Evolutionary conservation across 2,329 filamentous ascomycete genomes (phyloP), one percentile per base, ranked within the genome.

Genomic region (Arthrobotrys pseudoclavata): DNA sequence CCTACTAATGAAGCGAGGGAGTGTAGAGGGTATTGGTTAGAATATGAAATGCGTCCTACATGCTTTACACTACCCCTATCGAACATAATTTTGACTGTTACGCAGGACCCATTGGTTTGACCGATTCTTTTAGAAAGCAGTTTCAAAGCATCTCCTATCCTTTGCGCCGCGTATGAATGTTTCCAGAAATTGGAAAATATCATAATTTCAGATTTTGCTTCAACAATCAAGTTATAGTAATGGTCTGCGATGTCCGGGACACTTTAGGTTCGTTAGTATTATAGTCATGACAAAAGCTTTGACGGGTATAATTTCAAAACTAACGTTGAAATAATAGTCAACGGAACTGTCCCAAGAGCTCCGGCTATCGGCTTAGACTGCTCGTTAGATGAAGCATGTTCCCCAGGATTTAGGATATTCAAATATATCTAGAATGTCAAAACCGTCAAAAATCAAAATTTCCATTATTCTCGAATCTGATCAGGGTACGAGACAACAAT

Each of bases 141-240:
- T 24, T 37, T 53, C 9, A 77, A 31, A 0, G 40, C 74, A 20
- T 67, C 60, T 18, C 63, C 68, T 37, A 77, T 77, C 20, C 42
- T 61, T 10, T 20, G 37, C 0, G 74, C 62, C 0, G 74, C 74
- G 37, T 70, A 71, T 5, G 74, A 77, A 10, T 20, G 5, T 29
- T 68, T 77, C 74, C 74, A 77, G 52, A 77, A 72, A 52, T 77
- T 77, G 1, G 74, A 64, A 26, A 67, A 70, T 55, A 77, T 70
- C 12, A 77, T n/a, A 9, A 77, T 63, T 31, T 71, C 67, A 6
- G n/a, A 31, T 29, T 42, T 61, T 0, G 74, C 74, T 13, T 62
- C n/a, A 24, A 77, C 20, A 13, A 77, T 77, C 18, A 77, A 34
- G 1, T 53, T 45, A 26, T 77, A 71, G 40, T 77, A 77, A 13